A percentile compares a stretch with the other conserved stretches of the same genome.
These are phyloP conservation scores for Barnettozyma vustinii DNA, from an alignment of 805 yeast species.

Conservation along the genomic window DNA sequence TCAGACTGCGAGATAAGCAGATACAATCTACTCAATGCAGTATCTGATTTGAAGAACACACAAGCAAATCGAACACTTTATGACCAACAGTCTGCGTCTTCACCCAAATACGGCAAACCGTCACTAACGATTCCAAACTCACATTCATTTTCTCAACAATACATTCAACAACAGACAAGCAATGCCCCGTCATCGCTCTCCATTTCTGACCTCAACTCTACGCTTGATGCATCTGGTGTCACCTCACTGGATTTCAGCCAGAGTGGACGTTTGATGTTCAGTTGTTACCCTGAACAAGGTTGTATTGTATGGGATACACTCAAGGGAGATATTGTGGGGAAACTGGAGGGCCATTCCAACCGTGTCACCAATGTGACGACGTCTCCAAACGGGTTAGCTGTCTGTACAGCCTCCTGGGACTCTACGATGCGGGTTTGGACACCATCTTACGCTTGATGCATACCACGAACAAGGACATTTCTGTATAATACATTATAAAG, in stretches of 20 bases:
- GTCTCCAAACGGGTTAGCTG: constrained; percentile 69
- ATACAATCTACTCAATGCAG: constrained; percentile 32
- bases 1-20: constrained; percentile 62
- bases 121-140: constrained; percentile 5
- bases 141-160: neutral
- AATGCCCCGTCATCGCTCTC: constrained; percentile 25
- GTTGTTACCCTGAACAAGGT: constrained; percentile 71
- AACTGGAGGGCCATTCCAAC: constrained; percentile 58
- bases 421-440: constrained; percentile 65
- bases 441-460: constrained; percentile 25
- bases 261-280: constrained; percentile 70
- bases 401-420: constrained; percentile 82
- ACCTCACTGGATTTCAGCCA: constrained; percentile 65
- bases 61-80: constrained; percentile 12
- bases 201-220: constrained; percentile 15
- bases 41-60: constrained; percentile 5
- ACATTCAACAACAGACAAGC: constrained; percentile 11
- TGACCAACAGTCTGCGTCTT: constrained; percentile 4
- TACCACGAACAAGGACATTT: neutral
- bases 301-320: constrained; percentile 76
- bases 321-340: constrained; percentile 58
- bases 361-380: constrained; percentile 58
- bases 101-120: constrained; percentile 13
- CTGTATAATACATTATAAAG: neutral
- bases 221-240: constrained; percentile 60